phyloP scores from a whole-genome alignment of 164 flowering plant species.

The Berberis vulgaris region DNA sequence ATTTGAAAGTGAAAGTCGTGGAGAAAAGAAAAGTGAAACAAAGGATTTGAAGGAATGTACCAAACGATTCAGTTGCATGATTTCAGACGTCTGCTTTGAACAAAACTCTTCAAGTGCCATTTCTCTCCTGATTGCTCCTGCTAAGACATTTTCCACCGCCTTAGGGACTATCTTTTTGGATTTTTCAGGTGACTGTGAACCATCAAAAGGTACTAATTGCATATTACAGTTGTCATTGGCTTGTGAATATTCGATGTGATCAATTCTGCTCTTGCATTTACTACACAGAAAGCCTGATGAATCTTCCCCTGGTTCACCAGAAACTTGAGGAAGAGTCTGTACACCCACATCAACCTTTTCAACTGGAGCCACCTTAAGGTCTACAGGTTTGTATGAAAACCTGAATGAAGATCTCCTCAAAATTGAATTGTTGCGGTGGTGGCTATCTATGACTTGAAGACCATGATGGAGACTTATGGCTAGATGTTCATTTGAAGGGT shows the following conservation, averaged over 20 bases:
- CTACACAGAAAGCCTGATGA: constrained; percentile 34
- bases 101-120: constrained; percentile 90
- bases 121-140: constrained; percentile 94
- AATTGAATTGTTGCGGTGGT: constrained; percentile 47
- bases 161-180: constrained; percentile 65
- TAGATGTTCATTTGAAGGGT: constrained; percentile 37
- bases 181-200: constrained; percentile 41
- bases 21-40: not conserved
- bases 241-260: constrained; percentile 28
- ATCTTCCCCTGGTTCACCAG: constrained; percentile 21
- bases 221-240: constrained; percentile 28
- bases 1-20: not conserved
- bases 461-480: constrained; percentile 90
- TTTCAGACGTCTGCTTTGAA: constrained; percentile 73
- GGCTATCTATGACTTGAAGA: constrained; percentile 54
- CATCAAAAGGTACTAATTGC: constrained; percentile 60
- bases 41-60: constrained; percentile 24
- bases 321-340: constrained; percentile 48
- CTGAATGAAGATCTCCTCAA: constrained; percentile 67
- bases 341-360: constrained; percentile 73
- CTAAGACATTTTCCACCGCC: constrained; percentile 92
- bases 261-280: constrained; percentile 42
- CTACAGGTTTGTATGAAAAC: constrained; percentile 56
- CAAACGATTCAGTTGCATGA: constrained; percentile 81
- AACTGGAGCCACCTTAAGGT: constrained; percentile 33